These are phyloP conservation scores for Metschnikowia dekortorum DNA, from an alignment of 805 yeast species.

Conservation along the genomic window DNA sequence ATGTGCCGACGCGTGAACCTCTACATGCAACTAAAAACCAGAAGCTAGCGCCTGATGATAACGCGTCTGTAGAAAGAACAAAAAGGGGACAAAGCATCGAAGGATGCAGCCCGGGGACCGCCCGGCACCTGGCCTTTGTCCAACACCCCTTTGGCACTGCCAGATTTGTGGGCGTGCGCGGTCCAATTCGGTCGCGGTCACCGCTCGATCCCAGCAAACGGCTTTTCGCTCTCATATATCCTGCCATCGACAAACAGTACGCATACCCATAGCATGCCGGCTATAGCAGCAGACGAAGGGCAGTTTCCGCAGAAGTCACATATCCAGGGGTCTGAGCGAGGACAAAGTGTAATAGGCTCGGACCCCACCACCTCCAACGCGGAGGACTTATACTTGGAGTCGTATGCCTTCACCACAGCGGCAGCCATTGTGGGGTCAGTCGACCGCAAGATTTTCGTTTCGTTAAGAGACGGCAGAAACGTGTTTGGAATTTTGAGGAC, in stretches of 20 bases:
- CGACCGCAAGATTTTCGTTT: constrained; percentile 75
- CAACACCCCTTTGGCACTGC: neutral
- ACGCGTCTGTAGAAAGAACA: too few relatives aligned
- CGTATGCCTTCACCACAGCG: constrained; percentile 81
- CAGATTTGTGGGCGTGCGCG: neutral
- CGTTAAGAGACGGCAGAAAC: constrained; percentile 84
- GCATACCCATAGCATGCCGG: constrained; percentile 7
- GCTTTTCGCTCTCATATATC: neutral
- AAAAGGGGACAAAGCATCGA: too few relatives aligned
- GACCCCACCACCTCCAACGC: constrained; percentile 29
- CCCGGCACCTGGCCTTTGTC: too few relatives aligned
- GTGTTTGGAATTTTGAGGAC: constrained; percentile 88
- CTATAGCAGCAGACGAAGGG: constrained; percentile 7
- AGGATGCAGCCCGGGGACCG: too few relatives aligned
- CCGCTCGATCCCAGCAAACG: neutral
- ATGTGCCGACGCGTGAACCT: too few relatives aligned
- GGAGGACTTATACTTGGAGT: constrained; percentile 64
- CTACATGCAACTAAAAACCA: too few relatives aligned
- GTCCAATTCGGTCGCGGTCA: neutral
- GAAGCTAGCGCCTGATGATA: too few relatives aligned
- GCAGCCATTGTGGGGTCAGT: constrained; percentile 88
- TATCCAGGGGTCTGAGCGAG: constrained; percentile 1
- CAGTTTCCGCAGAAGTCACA: constrained; percentile 1
- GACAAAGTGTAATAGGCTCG: neutral
- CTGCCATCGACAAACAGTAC: neutral